Base-by-base conservation (phyloP, 2,329 filamentous ascomycete genomes). In the Aureobasidium sp. region DNA sequence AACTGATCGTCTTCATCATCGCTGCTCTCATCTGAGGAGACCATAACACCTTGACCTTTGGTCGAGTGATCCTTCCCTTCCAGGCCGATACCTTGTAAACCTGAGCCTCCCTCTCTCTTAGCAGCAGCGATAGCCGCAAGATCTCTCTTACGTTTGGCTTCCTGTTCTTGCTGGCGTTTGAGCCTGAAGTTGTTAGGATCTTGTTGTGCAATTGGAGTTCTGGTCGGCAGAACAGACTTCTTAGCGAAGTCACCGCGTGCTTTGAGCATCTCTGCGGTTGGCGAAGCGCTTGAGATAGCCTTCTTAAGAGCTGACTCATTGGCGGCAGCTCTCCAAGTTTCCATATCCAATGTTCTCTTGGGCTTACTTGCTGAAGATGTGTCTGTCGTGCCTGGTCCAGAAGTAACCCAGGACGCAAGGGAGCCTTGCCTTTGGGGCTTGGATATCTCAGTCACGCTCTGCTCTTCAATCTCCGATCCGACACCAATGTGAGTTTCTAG, bases 21-120 rank as follows among this genome's bases (percentile, higher is more conserved):
- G 13, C 75, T 73, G 50, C 90, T 88, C 64, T 77, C 78, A 55
- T 94, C 91, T 3, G 84, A 87, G 6, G 84, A 86, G 47, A 97
- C 90, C 91, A 97, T 96, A 73, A 97, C 91, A 66, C 93, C 91
- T 69, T 87, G 89, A 65, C 89, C 89, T 64, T 82, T 82, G 1
- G 84, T 82, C 3, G 84, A 82, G 69, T 93, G 88, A 60, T 94
- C 91, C 74, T 93, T 94, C 63, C 90, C 90, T 61, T 83, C 78
- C 1, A 91, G 79, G 37, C 88, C 84, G 54, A 95, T 81, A 30
- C 86, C 87, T 64, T 84, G 82, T 10, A 94, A 76, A 25, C 89
- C 91, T 62, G 90, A 94, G 2, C 90, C 90, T 71, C 91, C 90
- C 10, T 82, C 77, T 67, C 77, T 86, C 72, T 85, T 88, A 7